These are phyloP conservation scores for Massariosphaeria phaeospora DNA, from an alignment of 495 filamentous ascomycete species.

Conservation along the genomic window DNA sequence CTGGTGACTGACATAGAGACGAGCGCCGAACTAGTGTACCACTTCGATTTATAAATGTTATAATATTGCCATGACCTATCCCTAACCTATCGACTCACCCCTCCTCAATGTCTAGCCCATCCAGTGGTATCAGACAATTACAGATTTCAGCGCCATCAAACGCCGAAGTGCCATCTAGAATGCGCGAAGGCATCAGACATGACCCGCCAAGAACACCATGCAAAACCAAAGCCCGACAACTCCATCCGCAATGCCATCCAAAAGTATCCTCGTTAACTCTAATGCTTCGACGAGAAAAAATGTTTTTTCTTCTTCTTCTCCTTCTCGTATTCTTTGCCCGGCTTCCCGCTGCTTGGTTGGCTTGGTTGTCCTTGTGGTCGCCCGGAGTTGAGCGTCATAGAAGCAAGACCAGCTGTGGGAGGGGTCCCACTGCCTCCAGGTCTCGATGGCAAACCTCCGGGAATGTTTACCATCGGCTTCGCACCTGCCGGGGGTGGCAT, in stretches of 20 bases:
- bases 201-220: not conserved
- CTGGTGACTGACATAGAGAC: too few relatives aligned
- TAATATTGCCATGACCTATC: too few relatives aligned
- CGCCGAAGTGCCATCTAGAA: not conserved
- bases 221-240: conserved; percentile 2
- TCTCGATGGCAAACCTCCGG: conserved; percentile 12
- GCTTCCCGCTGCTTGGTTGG: conserved; percentile 37
- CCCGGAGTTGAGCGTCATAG: conserved; percentile 50
- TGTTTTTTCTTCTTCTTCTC: conserved; percentile 67
- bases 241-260: not conserved
- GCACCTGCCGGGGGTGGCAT: conserved; percentile 43
- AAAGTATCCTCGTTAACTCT: not conserved
- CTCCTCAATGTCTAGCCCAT: conserved; percentile 8
- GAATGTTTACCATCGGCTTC: conserved; percentile 40
- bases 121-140: conserved; percentile 17
- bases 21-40: too few relatives aligned
- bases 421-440: conserved; percentile 39
- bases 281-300: conserved; percentile 64
- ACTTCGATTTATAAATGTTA: too few relatives aligned
- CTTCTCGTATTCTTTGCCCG: conserved; percentile 48
- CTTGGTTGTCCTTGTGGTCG: conserved; percentile 26
- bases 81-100: not conserved
- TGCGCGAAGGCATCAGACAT: not conserved
- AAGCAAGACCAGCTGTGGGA: conserved; percentile 55
- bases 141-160: conserved; percentile 9